Conservation (phyloP, 352 stramenopile genomes). For the Discostella stelligera region DNA sequence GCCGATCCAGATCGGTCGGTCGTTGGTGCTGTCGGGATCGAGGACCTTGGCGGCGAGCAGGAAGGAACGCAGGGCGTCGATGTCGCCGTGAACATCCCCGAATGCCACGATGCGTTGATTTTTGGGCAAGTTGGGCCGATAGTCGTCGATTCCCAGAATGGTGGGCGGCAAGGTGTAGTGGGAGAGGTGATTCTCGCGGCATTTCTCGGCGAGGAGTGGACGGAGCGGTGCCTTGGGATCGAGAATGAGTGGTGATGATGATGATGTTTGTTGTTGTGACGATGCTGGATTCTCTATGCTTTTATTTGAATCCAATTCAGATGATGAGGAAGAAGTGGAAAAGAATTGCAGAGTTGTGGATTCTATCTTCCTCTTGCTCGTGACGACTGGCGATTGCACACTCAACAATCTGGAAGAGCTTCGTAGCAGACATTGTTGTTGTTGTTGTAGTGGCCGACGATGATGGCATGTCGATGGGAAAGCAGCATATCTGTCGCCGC, state of each 20-base stretch:
- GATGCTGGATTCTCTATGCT: background rate
- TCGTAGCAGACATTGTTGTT: background rate
- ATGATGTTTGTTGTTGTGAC: background rate
- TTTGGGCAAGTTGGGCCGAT: slow-evolving; percentile 29
- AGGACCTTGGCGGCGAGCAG: slow-evolving; percentile 43
- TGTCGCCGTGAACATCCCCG: slow-evolving; percentile 75
- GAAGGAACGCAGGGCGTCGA: slow-evolving; percentile 51
- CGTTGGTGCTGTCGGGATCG: slow-evolving; percentile 12
- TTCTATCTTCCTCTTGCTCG: background rate
- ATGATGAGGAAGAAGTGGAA: slow-evolving; percentile 1
- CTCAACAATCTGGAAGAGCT: background rate
- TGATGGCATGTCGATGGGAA: background rate
- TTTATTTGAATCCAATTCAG: background rate
- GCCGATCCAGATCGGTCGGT: slow-evolving; percentile 53
- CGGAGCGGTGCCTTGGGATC: slow-evolving; percentile 27
- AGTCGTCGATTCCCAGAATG: slow-evolving; percentile 35
- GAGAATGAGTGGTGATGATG: slow-evolving; percentile 14
- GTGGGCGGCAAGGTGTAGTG: slow-evolving; percentile 33
- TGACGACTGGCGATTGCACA: background rate
- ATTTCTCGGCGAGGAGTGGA: slow-evolving; percentile 23
- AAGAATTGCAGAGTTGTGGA: background rate
- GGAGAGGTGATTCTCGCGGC: slow-evolving; percentile 22
- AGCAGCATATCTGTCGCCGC: background rate
- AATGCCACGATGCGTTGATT: slow-evolving; percentile 62
- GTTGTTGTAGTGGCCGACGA: background rate